A percentile compares a stretch with the other conserved stretches of the same genome.
Conservation (phyloP, 2,329 filamentous ascomycete species). For the Neonectria punicea region DNA sequence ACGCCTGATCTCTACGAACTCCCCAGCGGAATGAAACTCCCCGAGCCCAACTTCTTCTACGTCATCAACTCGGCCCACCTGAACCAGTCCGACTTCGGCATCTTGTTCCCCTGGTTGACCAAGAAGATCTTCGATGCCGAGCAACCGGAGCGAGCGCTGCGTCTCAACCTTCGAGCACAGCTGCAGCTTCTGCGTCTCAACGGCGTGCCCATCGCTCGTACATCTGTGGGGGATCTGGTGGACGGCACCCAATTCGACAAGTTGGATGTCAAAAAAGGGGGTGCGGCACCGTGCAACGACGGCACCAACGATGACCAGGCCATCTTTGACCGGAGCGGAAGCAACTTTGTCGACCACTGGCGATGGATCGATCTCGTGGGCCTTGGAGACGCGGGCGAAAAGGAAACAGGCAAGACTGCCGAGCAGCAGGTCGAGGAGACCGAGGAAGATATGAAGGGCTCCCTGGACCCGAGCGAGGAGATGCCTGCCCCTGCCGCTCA, state of each 20-base stretch:
- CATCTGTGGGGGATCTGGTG: constrained; percentile 60
- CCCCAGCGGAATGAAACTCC: constrained; percentile 54
- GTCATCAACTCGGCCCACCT: constrained; percentile 80
- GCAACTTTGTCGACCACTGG: constrained; percentile 58
- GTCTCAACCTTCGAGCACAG: constrained; percentile 68
- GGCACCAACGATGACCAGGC: constrained; percentile 59
- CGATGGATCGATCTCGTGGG: constrained; percentile 64
- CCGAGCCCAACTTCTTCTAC: constrained; percentile 78
- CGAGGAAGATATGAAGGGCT: constrained; percentile 49
- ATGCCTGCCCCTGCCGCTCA: constrained; percentile 13
- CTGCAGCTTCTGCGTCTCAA: constrained; percentile 66
- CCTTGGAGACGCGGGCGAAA: constrained; percentile 51
- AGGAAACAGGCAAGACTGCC: constrained; percentile 44
- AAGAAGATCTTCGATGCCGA: constrained; percentile 67
- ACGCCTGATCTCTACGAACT: constrained; percentile 54
- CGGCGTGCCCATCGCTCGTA: constrained; percentile 60
- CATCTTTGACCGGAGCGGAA: constrained; percentile 59
- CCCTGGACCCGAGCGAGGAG: constrained; percentile 49
- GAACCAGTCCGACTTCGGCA: constrained; percentile 84
- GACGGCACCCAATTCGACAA: constrained; percentile 57
- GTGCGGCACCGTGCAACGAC: constrained; percentile 41
- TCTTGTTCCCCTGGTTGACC: constrained; percentile 80
- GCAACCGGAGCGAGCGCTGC: constrained; percentile 67
- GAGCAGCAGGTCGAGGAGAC: constrained; percentile 48
- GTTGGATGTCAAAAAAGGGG: constrained; percentile 40